These are phyloP conservation scores for Thielaviopsis ethacetica DNA, from an alignment of 2,329 filamentous ascomycete genomes.

Conservation along the genomic window DNA sequence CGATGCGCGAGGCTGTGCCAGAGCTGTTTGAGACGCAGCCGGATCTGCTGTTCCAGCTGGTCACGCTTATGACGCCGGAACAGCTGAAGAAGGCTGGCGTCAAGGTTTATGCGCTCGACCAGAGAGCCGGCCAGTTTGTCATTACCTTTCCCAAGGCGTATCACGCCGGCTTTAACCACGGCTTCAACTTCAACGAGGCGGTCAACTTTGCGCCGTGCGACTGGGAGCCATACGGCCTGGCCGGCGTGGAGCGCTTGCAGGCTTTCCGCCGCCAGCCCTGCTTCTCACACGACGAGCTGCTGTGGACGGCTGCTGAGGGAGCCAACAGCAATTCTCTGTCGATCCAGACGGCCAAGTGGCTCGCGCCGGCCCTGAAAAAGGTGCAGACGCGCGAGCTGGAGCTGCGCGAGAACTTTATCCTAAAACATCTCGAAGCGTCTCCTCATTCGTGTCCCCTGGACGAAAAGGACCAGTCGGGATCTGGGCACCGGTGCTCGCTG, in stretches of 20 bases:
- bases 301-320: slow-evolving; percentile 76
- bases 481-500: slow-evolving; percentile 35
- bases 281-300: slow-evolving; percentile 90
- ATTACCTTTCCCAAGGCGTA: slow-evolving; percentile 95
- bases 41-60: slow-evolving; percentile 87
- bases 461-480: slow-evolving; percentile 12
- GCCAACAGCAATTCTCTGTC: slow-evolving; percentile 46
- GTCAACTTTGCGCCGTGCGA: slow-evolving; percentile 93
- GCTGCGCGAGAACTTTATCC: slow-evolving; percentile 51
- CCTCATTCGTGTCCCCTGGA: slow-evolving; percentile 39
- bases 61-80: slow-evolving; percentile 88
- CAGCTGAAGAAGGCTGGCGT: slow-evolving; percentile 88
- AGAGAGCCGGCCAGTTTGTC: slow-evolving; percentile 87
- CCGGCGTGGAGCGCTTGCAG: slow-evolving; percentile 72
- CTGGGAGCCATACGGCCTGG: slow-evolving; percentile 84
- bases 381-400: slow-evolving; percentile 58
- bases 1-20: slow-evolving; percentile 88
- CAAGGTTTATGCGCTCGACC: slow-evolving; percentile 84
- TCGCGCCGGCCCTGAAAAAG: slow-evolving; percentile 69
- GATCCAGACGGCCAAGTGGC: slow-evolving; percentile 89
- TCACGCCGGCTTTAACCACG: slow-evolving; percentile 95
- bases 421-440: slow-evolving; percentile 40
- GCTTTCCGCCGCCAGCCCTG: slow-evolving; percentile 83
- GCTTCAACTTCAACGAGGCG: slow-evolving; percentile 97
- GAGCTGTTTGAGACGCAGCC: slow-evolving; percentile 95